A percentile compares a stretch with the other conserved stretches of the same genome.
These are phyloP conservation scores for Hortiboletus campestris DNA, from an alignment of 768 basidiomycete species.

Conservation along the genomic window DNA sequence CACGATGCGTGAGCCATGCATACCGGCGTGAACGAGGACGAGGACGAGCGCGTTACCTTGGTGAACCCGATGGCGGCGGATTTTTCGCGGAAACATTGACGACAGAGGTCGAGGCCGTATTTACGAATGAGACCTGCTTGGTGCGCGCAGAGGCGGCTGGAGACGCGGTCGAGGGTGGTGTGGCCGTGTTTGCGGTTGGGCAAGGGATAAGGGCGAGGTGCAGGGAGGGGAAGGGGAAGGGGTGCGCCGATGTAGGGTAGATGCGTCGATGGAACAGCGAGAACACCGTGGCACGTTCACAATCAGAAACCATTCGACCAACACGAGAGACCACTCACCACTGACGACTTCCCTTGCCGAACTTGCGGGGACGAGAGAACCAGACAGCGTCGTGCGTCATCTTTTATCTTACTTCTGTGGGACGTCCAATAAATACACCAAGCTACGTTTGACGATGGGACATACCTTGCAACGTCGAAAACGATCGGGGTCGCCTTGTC, in stretches of 20 bases:
- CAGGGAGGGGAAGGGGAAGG: no score
- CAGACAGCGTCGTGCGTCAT: constrained; percentile 99
- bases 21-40: neutral
- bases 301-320: neutral
- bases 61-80: constrained; percentile 88
- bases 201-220: no score
- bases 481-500: neutral
- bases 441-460: neutral
- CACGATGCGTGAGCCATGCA: neutral
- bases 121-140: constrained; percentile 98
- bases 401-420: constrained; percentile 63
- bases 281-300: neutral
- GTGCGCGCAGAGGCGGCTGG: constrained; percentile 92
- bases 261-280: neutral
- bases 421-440: neutral
- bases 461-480: constrained; percentile 23
- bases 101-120: constrained; percentile 95
- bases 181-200: no score
- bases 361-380: constrained; percentile 96
- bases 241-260: neutral
- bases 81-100: constrained; percentile 98
- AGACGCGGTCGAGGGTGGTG: neutral
- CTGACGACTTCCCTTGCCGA: constrained; percentile 92
- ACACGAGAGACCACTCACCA: constrained; percentile 54
- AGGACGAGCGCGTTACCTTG: constrained; percentile 62